These are phyloP conservation scores for Trichoderma pleuroti DNA, from an alignment of 2,329 filamentous ascomycete species.

Conservation along the genomic window DNA sequence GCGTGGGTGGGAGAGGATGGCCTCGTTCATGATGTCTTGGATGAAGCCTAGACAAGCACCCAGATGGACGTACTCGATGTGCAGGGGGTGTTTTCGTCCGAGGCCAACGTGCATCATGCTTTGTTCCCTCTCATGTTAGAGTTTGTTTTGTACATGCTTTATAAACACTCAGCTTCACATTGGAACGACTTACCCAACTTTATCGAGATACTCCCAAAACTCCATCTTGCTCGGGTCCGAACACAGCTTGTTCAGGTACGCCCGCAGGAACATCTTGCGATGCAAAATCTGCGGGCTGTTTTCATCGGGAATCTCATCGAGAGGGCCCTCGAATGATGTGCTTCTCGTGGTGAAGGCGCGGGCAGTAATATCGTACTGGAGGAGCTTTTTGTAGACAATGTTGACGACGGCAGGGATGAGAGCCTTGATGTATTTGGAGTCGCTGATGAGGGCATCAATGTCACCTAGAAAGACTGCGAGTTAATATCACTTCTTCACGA, in stretches of 20 bases:
- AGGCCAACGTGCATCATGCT: constrained; percentile 79
- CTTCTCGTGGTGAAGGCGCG: constrained; percentile 65
- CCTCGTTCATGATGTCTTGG: constrained; percentile 73
- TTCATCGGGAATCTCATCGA: constrained; percentile 62
- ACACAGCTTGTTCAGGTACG: constrained; percentile 71
- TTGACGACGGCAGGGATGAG: constrained; percentile 80
- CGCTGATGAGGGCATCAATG: constrained; percentile 65
- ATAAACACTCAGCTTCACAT: neutral
- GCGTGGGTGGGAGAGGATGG: constrained; percentile 67
- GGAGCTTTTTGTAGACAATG: constrained; percentile 77
- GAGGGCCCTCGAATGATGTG: constrained; percentile 63
- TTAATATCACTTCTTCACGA: neutral
- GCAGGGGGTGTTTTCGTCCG: constrained; percentile 66
- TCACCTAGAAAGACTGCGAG: constrained; percentile 49
- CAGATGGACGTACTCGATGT: constrained; percentile 79
- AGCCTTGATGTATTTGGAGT: constrained; percentile 74
- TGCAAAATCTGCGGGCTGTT: constrained; percentile 71
- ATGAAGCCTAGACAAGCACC: constrained; percentile 70
- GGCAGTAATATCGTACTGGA: constrained; percentile 78
- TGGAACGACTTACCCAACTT: constrained; percentile 61
- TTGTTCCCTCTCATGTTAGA: neutral
- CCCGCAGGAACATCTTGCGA: constrained; percentile 73
- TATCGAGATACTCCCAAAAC: constrained; percentile 81
- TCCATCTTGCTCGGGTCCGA: constrained; percentile 71
- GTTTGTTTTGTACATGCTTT: neutral